phyloP scores from a whole-genome alignment of 768 basidiomycete species.

The Russula griseocarnosa region DNA sequence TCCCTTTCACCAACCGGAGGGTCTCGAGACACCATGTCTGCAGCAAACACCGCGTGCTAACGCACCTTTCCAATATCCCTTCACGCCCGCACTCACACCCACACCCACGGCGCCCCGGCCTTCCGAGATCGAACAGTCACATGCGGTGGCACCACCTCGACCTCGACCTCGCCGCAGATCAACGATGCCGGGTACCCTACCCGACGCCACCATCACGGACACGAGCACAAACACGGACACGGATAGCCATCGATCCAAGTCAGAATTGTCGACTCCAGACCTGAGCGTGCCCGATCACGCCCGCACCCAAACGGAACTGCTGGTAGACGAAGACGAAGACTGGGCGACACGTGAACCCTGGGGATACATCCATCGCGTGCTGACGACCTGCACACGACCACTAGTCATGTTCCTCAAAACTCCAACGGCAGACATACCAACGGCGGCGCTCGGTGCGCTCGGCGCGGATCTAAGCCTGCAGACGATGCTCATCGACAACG shows the following conservation, averaged over 20 bases:
- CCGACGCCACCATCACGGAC: conserved; percentile 1
- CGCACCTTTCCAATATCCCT: not conserved
- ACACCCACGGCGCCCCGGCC: not conserved
- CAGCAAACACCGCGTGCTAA: not conserved
- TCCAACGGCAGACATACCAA: conserved; percentile 13
- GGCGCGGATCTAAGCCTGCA: conserved; percentile 8
- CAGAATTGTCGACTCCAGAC: not conserved
- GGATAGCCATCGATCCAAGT: not conserved
- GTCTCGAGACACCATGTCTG: not conserved
- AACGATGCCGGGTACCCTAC: conserved; percentile 18
- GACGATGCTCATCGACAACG: conserved; percentile 18
- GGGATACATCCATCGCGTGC: conserved; percentile 23
- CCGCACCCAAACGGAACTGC: not conserved
- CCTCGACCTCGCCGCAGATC: not conserved
- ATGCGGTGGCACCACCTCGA: not conserved
- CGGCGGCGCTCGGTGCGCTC: conserved; percentile 1
- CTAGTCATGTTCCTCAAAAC: conserved; percentile 22
- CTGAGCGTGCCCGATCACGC: not conserved
- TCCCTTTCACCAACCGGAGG: not conserved
- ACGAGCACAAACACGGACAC: too few relatives aligned
- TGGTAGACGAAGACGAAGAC: conserved; percentile 10
- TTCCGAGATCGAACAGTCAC: not conserved
- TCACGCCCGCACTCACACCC: not conserved
- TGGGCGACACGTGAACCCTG: conserved; percentile 26
- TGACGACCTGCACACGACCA: conserved; percentile 14